A percentile compares a stretch with the other conserved stretches of the same genome.
These are phyloP conservation scores for Melaleuca alternifolia DNA, from an alignment of 345 rosid species.

Conservation along the genomic window DNA sequence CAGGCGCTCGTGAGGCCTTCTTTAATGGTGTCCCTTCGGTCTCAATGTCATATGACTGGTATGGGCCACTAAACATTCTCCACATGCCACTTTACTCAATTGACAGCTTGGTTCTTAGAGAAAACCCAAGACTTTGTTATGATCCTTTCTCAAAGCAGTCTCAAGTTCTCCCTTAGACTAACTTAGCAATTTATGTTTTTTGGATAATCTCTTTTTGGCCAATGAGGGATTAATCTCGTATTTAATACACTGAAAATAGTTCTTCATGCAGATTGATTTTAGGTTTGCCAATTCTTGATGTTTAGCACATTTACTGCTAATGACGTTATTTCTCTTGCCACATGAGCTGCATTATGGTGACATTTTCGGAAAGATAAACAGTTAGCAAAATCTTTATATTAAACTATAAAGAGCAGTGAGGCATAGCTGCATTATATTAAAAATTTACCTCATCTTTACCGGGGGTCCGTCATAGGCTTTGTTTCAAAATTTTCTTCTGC, in stretches of 20 bases:
- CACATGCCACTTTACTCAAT: background rate
- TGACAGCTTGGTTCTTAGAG: background rate
- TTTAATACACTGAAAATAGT: background rate
- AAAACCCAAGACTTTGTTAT: background rate
- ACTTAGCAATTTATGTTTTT: background rate
- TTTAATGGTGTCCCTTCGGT: slow-evolving; percentile 62
- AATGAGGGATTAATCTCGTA: background rate
- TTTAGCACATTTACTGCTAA: background rate
- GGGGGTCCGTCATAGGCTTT: background rate
- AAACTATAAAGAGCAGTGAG: background rate
- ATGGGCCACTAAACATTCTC: background rate
- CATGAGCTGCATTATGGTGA: background rate
- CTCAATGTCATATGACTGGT: slow-evolving; percentile 82
- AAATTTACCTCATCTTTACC: background rate
- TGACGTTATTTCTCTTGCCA: background rate
- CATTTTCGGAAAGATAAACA: background rate
- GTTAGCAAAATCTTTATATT: background rate
- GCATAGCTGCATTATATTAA: background rate
- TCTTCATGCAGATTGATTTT: background rate
- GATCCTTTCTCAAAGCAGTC: background rate
- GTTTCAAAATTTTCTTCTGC: background rate
- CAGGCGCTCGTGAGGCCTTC: slow-evolving; percentile 95
- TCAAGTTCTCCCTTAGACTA: background rate
- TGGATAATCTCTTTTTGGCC: background rate
- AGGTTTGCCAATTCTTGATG: background rate